phyloP scores from a whole-genome alignment of 2,329 filamentous ascomycete genomes.

The Fusarium armeniacum region DNA sequence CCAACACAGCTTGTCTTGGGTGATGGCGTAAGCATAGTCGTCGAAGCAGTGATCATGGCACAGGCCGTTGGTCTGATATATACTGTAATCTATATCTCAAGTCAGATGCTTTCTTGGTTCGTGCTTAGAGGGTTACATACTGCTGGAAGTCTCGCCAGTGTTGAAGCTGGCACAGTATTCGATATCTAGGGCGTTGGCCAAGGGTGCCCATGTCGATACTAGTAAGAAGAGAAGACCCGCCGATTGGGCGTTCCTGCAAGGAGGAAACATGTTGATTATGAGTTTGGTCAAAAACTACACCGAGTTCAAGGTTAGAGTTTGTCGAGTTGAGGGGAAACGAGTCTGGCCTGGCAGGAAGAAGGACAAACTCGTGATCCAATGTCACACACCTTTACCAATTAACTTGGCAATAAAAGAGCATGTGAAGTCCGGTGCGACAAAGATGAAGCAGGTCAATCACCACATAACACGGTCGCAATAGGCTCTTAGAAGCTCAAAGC shows the following conservation, averaged over 20 bases:
- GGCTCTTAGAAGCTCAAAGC: conserved; percentile 41
- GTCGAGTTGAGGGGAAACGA: conserved; percentile 6
- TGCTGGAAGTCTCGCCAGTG: conserved; percentile 52
- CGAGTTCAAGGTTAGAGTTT: conserved; percentile 22
- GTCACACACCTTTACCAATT: conserved; percentile 47
- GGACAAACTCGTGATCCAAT: conserved; percentile 9
- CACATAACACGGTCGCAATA: conserved; percentile 42
- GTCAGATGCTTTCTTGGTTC: neutral
- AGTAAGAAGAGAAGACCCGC: conserved; percentile 47
- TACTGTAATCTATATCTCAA: conserved; percentile 61
- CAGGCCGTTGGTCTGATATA: conserved; percentile 77
- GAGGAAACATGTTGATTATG: conserved; percentile 44
- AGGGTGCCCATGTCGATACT: conserved; percentile 43
- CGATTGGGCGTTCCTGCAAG: conserved; percentile 38
- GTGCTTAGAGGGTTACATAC: conserved; percentile 46
- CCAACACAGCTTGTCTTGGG: conserved; percentile 78
- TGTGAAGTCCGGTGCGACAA: conserved; percentile 41
- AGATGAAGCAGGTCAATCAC: conserved; percentile 45
- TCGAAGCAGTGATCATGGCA: conserved; percentile 72
- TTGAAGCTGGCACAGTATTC: conserved; percentile 57
- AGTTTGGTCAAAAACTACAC: conserved; percentile 32
- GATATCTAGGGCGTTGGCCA: conserved; percentile 49
- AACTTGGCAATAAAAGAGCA: conserved; percentile 24
- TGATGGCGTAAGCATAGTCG: conserved; percentile 75
- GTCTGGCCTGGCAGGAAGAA: neutral